Evolutionary conservation across 2,329 filamentous ascomycete genomes (phyloP).

Genomic region (Massarina eburnea): DNA sequence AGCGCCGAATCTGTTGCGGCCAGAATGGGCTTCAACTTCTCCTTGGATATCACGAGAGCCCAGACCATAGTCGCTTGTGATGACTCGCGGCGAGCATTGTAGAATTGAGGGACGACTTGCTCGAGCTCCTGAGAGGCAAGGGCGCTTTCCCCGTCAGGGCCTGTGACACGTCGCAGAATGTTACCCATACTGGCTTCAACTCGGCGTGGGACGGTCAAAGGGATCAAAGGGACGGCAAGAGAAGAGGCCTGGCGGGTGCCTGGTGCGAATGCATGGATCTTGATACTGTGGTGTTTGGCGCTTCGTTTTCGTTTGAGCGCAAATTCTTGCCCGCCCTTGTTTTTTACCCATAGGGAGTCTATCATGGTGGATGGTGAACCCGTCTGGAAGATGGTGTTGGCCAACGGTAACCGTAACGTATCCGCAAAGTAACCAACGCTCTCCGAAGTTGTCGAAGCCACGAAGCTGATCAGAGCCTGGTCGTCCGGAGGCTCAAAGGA

Average conservation of each 20-base stretch:
- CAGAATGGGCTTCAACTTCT: neutral
- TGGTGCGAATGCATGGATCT: slow-evolving; percentile 2
- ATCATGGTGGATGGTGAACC: slow-evolving; percentile 48
- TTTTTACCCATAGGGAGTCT: slow-evolving; percentile 25
- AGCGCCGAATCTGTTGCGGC: slow-evolving; percentile 12
- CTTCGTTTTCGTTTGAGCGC: slow-evolving; percentile 12
- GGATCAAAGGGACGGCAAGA: slow-evolving; percentile 56
- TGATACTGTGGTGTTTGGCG: slow-evolving; percentile 20
- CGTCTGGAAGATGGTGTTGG: slow-evolving; percentile 78
- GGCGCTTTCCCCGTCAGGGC: slow-evolving; percentile 45
- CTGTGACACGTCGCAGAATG: slow-evolving; percentile 67
- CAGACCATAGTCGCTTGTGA: slow-evolving; percentile 64
- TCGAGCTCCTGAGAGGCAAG: slow-evolving; percentile 76
- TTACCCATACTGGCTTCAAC: slow-evolving; percentile 74
- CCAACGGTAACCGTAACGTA: slow-evolving; percentile 63
- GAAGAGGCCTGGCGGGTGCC: slow-evolving; percentile 3
- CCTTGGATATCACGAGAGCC: slow-evolving; percentile 67
- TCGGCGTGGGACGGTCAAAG: slow-evolving; percentile 63
- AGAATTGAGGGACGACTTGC: slow-evolving; percentile 60
- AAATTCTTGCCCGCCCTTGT: slow-evolving; percentile 13
- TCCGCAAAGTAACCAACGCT: slow-evolving; percentile 5
- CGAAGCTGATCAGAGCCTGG: slow-evolving; percentile 30
- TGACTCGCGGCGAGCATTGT: slow-evolving; percentile 46
- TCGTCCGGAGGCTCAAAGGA: slow-evolving; percentile 6
- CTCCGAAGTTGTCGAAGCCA: slow-evolving; percentile 8